Evolutionary conservation across 257 asterid species (phyloP), one percentile per base, ranked within the genome.

Genomic region (Jaltomata sinuosa): DNA sequence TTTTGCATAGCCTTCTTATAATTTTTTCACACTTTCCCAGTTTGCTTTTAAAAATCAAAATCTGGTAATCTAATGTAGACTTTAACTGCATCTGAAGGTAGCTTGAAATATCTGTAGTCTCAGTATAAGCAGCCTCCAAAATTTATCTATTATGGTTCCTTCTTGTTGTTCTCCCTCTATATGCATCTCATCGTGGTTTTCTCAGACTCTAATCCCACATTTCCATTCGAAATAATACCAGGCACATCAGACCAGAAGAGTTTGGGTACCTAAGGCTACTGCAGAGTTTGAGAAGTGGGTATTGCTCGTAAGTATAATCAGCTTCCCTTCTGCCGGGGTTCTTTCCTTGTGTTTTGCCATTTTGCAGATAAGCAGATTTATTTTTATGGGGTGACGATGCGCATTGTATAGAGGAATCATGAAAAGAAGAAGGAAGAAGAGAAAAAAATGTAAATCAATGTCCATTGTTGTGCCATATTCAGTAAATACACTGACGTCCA

Each of bases 211-310:
- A 38, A 71, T 71, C 4, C 53, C 53, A 38, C 79, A 38, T 57
- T 18, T 18, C 21, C 34, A 82, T 80, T 79, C 64, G 61, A 54
- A 68, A 54, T 31, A 1, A 77, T 31, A 89, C 88, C 90, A 94
- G 99, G 90, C 89, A 89, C 85, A 92, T 96, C 52, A 93, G 83
- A 84, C 99, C 99, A 12, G 98, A 94, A 88, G 89, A 84, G 80
- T 77, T 90, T 53, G 98, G 97, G 79, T 96, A 96, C 87, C 88
- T 93, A 85, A 90, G 92, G 89, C 91, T 96, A 31, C 85, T 96
- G 65, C 93, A 91, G 83, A 88, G 93, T 88, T 85, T 96, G 85
- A 92, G 95, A 88, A 90, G 88, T 84, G 98, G 97, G 47, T 92
- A 92, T 87, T 93, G 96, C 89, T 91, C 95, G 12, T 92, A 87